Evolutionary conservation across 495 filamentous ascomycete genomes (phyloP).

Genomic region (Terfezia boudieri): DNA sequence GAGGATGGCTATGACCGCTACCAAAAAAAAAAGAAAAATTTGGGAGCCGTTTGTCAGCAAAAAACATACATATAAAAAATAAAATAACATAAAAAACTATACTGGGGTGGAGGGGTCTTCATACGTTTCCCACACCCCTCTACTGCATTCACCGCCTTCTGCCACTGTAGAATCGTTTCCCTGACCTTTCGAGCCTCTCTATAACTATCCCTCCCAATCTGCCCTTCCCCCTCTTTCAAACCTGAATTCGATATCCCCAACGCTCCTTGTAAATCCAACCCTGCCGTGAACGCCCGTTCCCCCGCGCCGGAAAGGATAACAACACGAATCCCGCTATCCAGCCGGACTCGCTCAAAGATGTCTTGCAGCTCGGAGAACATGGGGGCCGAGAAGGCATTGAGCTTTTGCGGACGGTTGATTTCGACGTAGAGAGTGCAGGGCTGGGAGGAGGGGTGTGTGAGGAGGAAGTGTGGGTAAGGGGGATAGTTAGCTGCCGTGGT

Average conservation of each 20-base stretch:
- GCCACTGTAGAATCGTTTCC: conserved; percentile 51
- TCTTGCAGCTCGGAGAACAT: conserved; percentile 72
- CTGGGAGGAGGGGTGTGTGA: conserved; percentile 35
- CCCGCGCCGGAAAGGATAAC: conserved; percentile 70
- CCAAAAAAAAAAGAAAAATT: not conserved
- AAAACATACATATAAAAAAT: conserved; percentile 6
- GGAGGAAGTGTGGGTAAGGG: conserved; percentile 35
- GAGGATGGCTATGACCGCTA: conserved; percentile 60
- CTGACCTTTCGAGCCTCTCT: conserved; percentile 41
- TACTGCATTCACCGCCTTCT: conserved; percentile 49
- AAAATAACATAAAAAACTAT: conserved; percentile 1
- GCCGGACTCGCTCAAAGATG: conserved; percentile 54
- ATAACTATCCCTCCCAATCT: conserved; percentile 30
- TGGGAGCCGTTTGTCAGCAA: conserved; percentile 2
- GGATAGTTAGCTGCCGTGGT: no score
- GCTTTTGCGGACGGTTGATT: conserved; percentile 71
- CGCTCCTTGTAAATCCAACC: conserved; percentile 33
- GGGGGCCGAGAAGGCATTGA: conserved; percentile 59
- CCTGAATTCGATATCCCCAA: conserved; percentile 15
- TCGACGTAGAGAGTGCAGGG: conserved; percentile 73
- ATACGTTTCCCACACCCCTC: conserved; percentile 77
- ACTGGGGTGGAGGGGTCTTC: conserved; percentile 2
- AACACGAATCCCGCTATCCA: conserved; percentile 46
- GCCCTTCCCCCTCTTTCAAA: conserved; percentile 6
- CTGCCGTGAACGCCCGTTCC: conserved; percentile 62